phyloP scores from a whole-genome alignment of 108 stramenopile genomes.

The Skeletonema menzelii region DNA sequence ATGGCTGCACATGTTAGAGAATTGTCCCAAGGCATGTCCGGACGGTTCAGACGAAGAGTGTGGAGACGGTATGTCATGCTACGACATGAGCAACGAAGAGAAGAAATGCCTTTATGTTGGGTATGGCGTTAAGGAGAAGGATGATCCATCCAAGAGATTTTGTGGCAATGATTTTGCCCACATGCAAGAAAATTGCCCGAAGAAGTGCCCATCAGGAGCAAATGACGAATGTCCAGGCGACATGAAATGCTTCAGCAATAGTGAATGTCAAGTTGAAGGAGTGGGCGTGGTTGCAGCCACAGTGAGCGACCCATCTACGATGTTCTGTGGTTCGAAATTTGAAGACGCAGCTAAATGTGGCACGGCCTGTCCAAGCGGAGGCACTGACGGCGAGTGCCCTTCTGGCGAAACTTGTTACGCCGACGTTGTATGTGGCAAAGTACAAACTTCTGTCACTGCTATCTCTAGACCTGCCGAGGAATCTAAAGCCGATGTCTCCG shows the following conservation, averaged over 20 bases:
- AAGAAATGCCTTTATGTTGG: slow-evolving; percentile 18
- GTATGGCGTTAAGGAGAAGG: slow-evolving; percentile 34
- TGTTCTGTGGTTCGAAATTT: slow-evolving; percentile 75
- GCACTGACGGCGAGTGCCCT: slow-evolving; percentile 34
- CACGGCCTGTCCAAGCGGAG: slow-evolving; percentile 44
- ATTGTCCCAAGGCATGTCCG: slow-evolving; percentile 31
- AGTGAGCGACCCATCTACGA: not conserved
- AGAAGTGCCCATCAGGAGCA: slow-evolving; percentile 2
- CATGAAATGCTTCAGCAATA: not conserved
- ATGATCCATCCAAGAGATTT: slow-evolving; percentile 21
- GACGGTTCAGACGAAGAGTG: slow-evolving; percentile 47
- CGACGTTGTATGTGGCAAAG: slow-evolving; percentile 25
- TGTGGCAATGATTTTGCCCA: slow-evolving; percentile 5
- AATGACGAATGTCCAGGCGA: not conserved
- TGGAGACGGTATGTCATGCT: slow-evolving; percentile 14
- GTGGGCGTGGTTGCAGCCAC: not conserved
- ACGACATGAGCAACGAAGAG: slow-evolving; percentile 32
- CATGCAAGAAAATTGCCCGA: not conserved
- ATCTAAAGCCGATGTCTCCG: too few relatives aligned
- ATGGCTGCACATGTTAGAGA: slow-evolving; percentile 39
- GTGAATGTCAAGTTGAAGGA: not conserved
- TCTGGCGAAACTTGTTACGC: slow-evolving; percentile 38
- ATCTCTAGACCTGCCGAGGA: too few relatives aligned
- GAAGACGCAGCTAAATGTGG: slow-evolving; percentile 35
- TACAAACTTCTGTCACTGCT: slow-evolving; percentile 10